phyloP scores from a whole-genome alignment of 805 yeast species.

The Zygosaccharomyces rouxii region DNA sequence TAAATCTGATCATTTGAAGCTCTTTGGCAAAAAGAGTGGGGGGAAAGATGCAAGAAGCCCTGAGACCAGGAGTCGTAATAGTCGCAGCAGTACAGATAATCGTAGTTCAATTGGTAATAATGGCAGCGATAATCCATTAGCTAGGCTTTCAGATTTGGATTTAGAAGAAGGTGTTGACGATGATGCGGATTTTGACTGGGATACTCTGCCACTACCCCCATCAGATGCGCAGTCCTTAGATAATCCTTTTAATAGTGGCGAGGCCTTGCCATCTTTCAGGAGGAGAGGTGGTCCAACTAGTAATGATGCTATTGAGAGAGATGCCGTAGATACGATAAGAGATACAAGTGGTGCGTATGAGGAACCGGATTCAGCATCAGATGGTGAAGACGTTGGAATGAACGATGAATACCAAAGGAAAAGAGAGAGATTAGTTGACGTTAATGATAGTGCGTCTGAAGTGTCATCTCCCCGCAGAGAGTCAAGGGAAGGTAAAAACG shows the following conservation, averaged over 20 bases:
- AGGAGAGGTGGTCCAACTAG: constrained; percentile 5
- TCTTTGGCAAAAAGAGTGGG: neutral
- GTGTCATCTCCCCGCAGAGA: neutral
- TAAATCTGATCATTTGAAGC: neutral
- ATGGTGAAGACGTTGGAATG: constrained; percentile 10
- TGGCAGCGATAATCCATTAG: neutral
- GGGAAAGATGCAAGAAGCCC: neutral
- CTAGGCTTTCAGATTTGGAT: neutral
- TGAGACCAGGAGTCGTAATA: neutral
- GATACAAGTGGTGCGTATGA: constrained; percentile 17
- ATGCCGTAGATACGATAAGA: constrained; percentile 21
- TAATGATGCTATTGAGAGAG: constrained; percentile 17
- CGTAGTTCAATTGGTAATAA: neutral
- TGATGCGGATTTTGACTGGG: constrained; percentile 11
- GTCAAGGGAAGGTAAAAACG: constrained; percentile 11
- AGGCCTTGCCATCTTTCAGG: constrained; percentile 14
- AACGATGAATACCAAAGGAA: constrained; percentile 8
- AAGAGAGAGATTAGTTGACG: constrained; percentile 9
- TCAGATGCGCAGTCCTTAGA: neutral
- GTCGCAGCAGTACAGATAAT: neutral
- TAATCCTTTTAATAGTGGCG: neutral
- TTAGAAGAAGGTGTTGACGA: constrained; percentile 1
- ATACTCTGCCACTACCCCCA: neutral
- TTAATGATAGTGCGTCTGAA: constrained; percentile 4
- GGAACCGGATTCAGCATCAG: constrained; percentile 8